Base-by-base conservation (phyloP, 192 early-diverging fungal species). In the Kappamyces sp. region DNA sequence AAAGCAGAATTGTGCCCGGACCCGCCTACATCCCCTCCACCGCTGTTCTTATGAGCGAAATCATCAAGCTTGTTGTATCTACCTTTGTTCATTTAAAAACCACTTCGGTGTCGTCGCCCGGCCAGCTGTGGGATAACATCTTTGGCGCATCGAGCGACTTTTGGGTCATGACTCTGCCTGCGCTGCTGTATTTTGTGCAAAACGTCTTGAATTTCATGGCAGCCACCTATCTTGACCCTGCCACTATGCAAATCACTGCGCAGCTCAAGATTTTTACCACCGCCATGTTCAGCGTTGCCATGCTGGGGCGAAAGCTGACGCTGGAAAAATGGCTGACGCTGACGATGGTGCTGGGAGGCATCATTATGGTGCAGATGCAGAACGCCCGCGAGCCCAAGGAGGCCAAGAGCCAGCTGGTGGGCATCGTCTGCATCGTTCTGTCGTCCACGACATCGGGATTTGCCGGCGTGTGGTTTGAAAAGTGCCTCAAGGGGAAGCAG, bases 181-280 rank as follows among this genome's bases (percentile, higher is more conserved):
- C 88, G 10, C 74, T 83, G 47, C 75, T 92, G 7, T 92, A 92
- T 60, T 76, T 86, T 9, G 75, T 91, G 39, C 90, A 92, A 70
- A 92, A 92, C 73, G 90, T 91, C 60, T 64, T 90, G 34, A 89
- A 90, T 59, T 92, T 89, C 63, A 72, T 84, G 12, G 83, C 90
- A 0, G 85, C 85, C 1, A 78, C 84, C 13, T 66, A 79, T 2
- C 66, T 92, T 12, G 89, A 92, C 41, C 83, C 88, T 0, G 88
- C 88, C 4, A 88, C 86, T 5, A 90, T 90, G 68, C 87, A 90
- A 66, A 15, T 58, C 13, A 88, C 87, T 4, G 90, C 90, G 64
- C 90, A 92, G 67, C 73, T 92, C 42, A 92, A 92, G 74, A 87
- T 92, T 58, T 66, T 92, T 52, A 90, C 89, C 1, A 89, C 90